phyloP scores from a whole-genome alignment of 306 rosid genomes.

The Glycine tomentella region DNA sequence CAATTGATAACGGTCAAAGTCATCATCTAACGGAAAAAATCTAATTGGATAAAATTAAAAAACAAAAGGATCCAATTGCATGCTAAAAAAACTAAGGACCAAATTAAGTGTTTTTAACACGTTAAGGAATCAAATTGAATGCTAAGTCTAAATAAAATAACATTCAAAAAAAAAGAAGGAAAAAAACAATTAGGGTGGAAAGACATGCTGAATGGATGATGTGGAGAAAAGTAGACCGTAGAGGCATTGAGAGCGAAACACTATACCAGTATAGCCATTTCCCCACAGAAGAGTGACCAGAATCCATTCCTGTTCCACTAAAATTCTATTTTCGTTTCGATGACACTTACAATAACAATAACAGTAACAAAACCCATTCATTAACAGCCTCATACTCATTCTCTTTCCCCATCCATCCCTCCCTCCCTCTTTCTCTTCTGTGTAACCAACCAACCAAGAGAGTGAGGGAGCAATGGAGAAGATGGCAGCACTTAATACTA shows the following conservation, averaged over 20 bases:
- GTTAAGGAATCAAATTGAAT: too few species aligned
- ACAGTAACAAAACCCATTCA: background rate
- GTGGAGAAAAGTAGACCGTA: background rate
- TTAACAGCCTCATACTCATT: conserved; percentile 15
- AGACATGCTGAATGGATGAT: background rate
- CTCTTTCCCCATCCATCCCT: background rate
- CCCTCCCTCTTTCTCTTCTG: background rate
- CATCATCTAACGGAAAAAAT: too few species aligned
- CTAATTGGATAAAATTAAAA: too few species aligned
- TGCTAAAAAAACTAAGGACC: too few species aligned
- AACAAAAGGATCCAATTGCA: too few species aligned
- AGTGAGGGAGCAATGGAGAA: conserved; percentile 1
- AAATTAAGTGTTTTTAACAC: too few species aligned
- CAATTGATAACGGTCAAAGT: too few species aligned
- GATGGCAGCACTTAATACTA: background rate
- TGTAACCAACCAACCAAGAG: background rate
- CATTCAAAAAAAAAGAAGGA: too few species aligned
- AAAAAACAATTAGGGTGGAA: too few species aligned
- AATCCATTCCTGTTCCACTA: conserved; percentile 13
- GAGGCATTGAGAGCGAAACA: background rate
- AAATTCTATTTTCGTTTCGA: background rate
- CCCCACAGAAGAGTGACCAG: background rate
- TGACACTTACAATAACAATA: background rate
- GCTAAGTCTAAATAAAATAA: too few species aligned
- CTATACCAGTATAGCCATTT: too few species aligned